Evolutionary conservation across 306 rosid genomes (phyloP).

Genomic region (Erythrophleum fordii): DNA sequence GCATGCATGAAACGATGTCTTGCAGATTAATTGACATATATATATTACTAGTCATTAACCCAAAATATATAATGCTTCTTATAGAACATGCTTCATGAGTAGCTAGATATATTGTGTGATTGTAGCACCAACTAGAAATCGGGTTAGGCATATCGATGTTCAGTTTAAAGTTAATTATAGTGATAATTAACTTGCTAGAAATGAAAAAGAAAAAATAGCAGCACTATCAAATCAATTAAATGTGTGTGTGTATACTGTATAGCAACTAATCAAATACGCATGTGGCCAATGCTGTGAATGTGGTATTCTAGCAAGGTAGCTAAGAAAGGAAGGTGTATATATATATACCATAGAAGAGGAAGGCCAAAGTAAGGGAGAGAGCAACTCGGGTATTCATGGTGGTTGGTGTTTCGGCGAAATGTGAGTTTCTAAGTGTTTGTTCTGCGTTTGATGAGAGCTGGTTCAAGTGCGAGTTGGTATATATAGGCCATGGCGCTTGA

Average conservation of each 20-base stretch:
- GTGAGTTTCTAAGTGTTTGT: background rate
- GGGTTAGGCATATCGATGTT: no score
- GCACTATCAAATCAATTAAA: no score
- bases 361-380: constrained; percentile 37
- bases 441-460: background rate
- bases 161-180: no score
- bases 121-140: no score
- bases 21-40: background rate
- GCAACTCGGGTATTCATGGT: constrained; percentile 36
- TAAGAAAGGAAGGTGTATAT: background rate
- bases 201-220: no score
- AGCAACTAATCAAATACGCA: background rate
- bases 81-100: no score
- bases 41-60: no score
- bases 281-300: no score
- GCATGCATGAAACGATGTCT: background rate
- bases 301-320: background rate
- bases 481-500: constrained; percentile 24
- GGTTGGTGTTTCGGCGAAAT: background rate
- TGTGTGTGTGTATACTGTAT: no score
- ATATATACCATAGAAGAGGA: constrained; percentile 50
- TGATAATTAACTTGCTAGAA: no score
- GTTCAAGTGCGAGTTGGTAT: background rate
- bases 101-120: no score
- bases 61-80: no score